Evolutionary conservation across 805 yeast genomes (phyloP).

Genomic region (Saccharomycopsis vini): DNA sequence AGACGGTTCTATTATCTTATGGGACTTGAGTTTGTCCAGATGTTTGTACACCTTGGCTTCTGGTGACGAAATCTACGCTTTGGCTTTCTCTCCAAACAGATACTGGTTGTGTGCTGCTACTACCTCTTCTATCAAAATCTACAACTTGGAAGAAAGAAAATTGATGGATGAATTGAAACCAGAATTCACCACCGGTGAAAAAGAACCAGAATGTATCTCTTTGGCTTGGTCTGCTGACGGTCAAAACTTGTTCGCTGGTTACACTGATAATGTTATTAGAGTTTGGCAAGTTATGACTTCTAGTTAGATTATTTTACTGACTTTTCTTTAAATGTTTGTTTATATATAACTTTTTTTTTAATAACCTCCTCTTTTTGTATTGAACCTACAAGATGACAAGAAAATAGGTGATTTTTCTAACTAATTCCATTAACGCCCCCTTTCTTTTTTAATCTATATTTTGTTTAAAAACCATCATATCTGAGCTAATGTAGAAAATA

Average conservation of each 20-base stretch:
- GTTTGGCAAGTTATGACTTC: slow-evolving; percentile 99
- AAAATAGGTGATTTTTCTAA: no score
- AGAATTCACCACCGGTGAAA: slow-evolving; percentile 81
- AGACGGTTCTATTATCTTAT: slow-evolving; percentile 96
- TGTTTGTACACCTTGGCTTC: slow-evolving; percentile 90
- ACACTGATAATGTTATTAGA: slow-evolving; percentile 99
- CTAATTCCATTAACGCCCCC: no score
- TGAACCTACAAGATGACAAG: no score
- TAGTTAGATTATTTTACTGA: slow-evolving; percentile 25
- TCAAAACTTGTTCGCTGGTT: slow-evolving; percentile 98
- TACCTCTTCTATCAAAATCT: slow-evolving; percentile 94
- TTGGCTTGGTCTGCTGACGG: slow-evolving; percentile 99
- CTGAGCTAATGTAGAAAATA: no score
- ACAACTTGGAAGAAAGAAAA: slow-evolving; percentile 90
- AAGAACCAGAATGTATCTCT: slow-evolving; percentile 97
- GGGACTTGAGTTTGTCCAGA: slow-evolving; percentile 86
- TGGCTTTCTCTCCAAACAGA: slow-evolving; percentile 99
- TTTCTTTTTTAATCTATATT: no score
- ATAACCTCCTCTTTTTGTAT: no score
- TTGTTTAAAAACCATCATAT: no score
- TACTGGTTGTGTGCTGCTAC: slow-evolving; percentile 99
- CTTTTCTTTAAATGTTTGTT: background rate
- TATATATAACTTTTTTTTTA: background rate
- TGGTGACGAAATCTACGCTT: slow-evolving; percentile 94
- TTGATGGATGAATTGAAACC: slow-evolving; percentile 97